Evolutionary conservation across 2,329 filamentous ascomycete genomes (phyloP).

Genomic region (Botryotinia convoluta): DNA sequence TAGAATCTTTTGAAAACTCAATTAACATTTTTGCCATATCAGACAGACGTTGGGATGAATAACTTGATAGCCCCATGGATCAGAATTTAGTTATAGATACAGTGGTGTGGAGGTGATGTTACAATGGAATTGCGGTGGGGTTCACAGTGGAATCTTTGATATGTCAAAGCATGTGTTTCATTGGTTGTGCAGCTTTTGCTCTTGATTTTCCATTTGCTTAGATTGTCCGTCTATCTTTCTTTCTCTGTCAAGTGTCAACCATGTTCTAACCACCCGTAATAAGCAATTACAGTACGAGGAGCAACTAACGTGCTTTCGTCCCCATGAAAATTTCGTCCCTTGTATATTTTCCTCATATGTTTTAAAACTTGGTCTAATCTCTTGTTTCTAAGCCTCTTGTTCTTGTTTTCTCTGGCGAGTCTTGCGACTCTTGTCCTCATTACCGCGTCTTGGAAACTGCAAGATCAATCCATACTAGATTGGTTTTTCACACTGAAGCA

Average conservation of each 20-base stretch:
- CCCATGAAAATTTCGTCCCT: not conserved
- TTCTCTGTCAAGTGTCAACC: not conserved
- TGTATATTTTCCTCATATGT: not conserved
- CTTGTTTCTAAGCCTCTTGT: not conserved
- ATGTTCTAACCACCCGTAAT: not conserved
- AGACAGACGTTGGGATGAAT: not conserved
- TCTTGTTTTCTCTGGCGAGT: not conserved
- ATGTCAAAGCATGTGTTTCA: not conserved
- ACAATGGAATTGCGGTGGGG: not conserved
- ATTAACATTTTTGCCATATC: not conserved
- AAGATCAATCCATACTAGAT: not conserved
- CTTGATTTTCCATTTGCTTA: not conserved
- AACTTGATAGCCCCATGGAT: not conserved
- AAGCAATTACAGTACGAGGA: not conserved
- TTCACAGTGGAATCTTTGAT: not conserved
- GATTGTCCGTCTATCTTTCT: not conserved
- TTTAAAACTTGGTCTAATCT: not conserved
- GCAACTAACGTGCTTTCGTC: not conserved
- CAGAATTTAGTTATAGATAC: not conserved
- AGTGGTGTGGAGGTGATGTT: constrained; percentile 6
- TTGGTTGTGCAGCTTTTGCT: not conserved
- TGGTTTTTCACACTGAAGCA: not conserved
- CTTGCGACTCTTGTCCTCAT: not conserved
- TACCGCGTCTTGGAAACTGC: constrained; percentile 3
- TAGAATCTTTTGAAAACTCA: not conserved